Conservation (phyloP, 768 basidiomycete species). For the Leucogyrophana mollusca region DNA sequence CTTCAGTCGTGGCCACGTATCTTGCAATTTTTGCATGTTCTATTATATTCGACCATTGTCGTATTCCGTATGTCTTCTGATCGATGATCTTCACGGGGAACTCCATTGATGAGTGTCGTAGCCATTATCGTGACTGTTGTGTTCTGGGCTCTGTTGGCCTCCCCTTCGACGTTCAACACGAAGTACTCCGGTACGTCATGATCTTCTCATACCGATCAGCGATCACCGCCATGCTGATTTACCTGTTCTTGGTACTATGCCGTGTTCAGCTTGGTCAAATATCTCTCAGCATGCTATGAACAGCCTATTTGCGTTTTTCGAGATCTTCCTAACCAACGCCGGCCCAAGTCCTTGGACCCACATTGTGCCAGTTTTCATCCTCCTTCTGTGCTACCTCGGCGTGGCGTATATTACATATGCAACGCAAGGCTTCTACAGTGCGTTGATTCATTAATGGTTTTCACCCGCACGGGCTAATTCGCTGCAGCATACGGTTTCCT, state of each 20-base stretch:
- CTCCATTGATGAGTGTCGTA: too few relatives aligned
- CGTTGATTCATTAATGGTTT: constrained; percentile 21
- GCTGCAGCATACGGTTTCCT: constrained; percentile 63
- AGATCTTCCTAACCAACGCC: constrained; percentile 53
- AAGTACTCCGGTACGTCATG: constrained; percentile 36
- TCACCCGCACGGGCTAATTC: constrained; percentile 4
- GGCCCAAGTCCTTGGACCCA: constrained; percentile 53
- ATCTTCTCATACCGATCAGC: neutral
- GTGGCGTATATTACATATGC: constrained; percentile 66
- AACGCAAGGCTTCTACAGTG: constrained; percentile 65
- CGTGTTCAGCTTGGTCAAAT: constrained; percentile 52
- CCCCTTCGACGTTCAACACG: constrained; percentile 38
- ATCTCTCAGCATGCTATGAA: constrained; percentile 65
- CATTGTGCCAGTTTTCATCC: constrained; percentile 43
- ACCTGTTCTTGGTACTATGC: constrained; percentile 6
- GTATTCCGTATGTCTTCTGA: constrained; percentile 52
- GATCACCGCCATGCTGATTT: neutral
- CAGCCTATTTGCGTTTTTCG: constrained; percentile 51
- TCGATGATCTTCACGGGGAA: too few relatives aligned
- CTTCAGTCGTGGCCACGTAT: constrained; percentile 58
- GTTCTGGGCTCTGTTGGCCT: constrained; percentile 57
- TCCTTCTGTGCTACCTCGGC: constrained; percentile 58
- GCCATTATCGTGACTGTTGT: constrained; percentile 65
- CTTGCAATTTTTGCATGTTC: constrained; percentile 56
- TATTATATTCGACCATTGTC: constrained; percentile 48